These are phyloP conservation scores for Discostella pseudostelligera DNA, from an alignment of 108 stramenopile genomes.

Conservation along the genomic window DNA sequence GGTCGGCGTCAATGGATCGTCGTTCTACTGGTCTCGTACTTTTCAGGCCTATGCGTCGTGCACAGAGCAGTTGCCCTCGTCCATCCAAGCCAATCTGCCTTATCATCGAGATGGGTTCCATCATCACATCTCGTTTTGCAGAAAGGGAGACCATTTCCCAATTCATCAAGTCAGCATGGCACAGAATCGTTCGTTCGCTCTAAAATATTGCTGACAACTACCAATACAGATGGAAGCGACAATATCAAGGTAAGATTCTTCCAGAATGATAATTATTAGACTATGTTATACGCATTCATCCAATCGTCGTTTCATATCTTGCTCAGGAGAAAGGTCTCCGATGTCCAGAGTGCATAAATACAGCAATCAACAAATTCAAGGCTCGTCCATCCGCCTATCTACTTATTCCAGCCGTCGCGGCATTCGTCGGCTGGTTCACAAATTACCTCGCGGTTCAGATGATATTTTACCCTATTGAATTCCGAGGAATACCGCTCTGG, in stretches of 20 bases:
- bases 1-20: background rate
- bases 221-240: slow-evolving; percentile 9
- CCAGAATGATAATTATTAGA: background rate
- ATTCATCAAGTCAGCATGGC: background rate
- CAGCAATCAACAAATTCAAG: slow-evolving; percentile 60
- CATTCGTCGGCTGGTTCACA: slow-evolving; percentile 93
- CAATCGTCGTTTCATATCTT: background rate
- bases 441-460: slow-evolving; percentile 90
- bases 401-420: slow-evolving; percentile 86
- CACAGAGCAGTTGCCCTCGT: slow-evolving; percentile 14
- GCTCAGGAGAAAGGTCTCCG: background rate
- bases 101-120: background rate
- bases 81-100: background rate
- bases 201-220: slow-evolving; percentile 3
- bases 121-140: background rate
- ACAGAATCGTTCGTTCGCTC: background rate
- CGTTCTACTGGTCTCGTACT: background rate
- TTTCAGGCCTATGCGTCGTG: slow-evolving; percentile 1
- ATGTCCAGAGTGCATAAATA: slow-evolving; percentile 17
- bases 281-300: background rate
- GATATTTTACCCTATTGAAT: slow-evolving; percentile 88
- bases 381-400: slow-evolving; percentile 69
- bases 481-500: slow-evolving; percentile 72
- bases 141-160: background rate
- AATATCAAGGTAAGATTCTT: slow-evolving; percentile 9